Conservation (phyloP, 495 filamentous ascomycete species). For the Extremus antarcticus region DNA sequence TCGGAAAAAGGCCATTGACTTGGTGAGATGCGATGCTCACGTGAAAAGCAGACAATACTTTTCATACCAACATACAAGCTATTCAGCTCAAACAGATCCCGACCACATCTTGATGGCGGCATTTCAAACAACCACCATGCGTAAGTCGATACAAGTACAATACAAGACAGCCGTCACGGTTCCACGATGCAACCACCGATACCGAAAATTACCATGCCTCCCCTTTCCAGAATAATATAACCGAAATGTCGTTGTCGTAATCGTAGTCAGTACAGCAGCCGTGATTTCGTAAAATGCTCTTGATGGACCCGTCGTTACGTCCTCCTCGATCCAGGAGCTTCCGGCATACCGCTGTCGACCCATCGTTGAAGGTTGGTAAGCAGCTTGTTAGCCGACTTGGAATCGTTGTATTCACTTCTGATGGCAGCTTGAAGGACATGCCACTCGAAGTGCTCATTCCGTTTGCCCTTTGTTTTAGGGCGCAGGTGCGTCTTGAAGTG, state of each 20-base stretch:
- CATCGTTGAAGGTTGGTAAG: constrained; percentile 1
- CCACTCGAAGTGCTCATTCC: constrained; percentile 12
- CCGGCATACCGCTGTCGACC: constrained; percentile 7
- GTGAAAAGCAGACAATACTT: neutral
- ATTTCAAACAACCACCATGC: neutral
- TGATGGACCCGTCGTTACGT: neutral
- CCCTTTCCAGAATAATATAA: neutral
- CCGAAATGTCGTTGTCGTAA: neutral
- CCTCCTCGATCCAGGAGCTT: neutral
- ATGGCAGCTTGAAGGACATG: neutral
- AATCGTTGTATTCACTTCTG: neutral
- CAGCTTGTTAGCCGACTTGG: constrained; percentile 6
- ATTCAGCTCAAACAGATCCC: neutral
- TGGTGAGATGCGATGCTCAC: too few species aligned
- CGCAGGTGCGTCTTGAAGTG: constrained; percentile 20
- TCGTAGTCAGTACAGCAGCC: neutral
- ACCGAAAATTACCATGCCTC: too few species aligned
- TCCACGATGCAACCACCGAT: too few species aligned
- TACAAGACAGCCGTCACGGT: too few species aligned
- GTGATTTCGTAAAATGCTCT: neutral
- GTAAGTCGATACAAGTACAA: neutral
- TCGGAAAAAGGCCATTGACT: too few species aligned
- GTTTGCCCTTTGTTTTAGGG: constrained; percentile 1
- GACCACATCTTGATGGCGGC: neutral
- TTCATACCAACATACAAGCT: neutral